Base-by-base conservation (phyloP, 352 stramenopile genomes). In the Hyaloperonospora arabidopsidis region DNA sequence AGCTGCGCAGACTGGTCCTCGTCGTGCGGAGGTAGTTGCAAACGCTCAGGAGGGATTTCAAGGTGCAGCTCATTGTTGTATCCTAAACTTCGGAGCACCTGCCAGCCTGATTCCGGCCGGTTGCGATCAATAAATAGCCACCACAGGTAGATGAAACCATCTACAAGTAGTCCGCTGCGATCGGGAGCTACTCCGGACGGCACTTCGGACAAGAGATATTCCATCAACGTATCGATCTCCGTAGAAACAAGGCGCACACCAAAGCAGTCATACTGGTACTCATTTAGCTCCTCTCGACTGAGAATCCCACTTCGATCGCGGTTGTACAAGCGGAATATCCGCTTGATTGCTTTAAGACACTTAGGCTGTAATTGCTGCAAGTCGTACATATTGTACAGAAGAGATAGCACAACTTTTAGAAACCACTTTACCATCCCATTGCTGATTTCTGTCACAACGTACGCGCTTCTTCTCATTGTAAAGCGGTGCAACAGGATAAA, bases 231-330 rank as follows among this genome's bases (percentile, higher is more conserved):
- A 60, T 95, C 82, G 50, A 93, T 93, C 59, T 95, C 85, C 8
- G 72, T 71, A 1, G 74, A 68, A 28, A 93, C 67, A 59, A 95
- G 67, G 4, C 78, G 76, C 55, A 91, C 86, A 8, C 79, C 77
- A 62, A 94, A 95, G 61, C 83, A 95, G 51, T 88, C 79, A 38
- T 91, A 76, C 60, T 95, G 86, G 52, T 93, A 95, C 44, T 91
- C 78, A 45, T 95, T 95, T 22, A 95, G 69, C 52, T 95, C 86
- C 13, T 91, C 78, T 7, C 87, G 78, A 49, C 68, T 94, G 15
- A 95, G 65, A 19, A 93, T 68, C 0, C 86, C 86, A 38, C 81
- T 86, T 32, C 79, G 76, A 51, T 94, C 83, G 12, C 72, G 72
- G 44, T 95, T 87, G 56, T 91, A 95, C 25, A 95, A 61, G 0